Percentiles rank a stretch among this genome's conserved stretches.
Conservation (phyloP, 352 stramenopile genomes). For the Thraustochytrium striatum region DNA sequence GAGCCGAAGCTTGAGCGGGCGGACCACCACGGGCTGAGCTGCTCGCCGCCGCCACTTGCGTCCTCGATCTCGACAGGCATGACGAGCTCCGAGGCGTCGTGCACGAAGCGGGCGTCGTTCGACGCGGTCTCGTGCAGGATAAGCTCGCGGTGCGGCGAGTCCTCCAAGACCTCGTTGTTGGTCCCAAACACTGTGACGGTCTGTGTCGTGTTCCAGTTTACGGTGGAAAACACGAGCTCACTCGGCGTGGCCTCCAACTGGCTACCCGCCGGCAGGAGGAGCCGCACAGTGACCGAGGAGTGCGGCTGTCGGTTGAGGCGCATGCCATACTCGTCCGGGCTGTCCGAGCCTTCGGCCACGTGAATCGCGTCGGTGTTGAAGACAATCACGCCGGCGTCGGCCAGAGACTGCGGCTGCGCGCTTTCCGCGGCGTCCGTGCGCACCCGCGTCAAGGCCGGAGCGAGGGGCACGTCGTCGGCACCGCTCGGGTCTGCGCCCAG, state of each 20-base stretch:
- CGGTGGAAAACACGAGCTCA: conserved; percentile 14
- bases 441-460: neutral
- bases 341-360: conserved; percentile 7
- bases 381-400: neutral
- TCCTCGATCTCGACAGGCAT: neutral
- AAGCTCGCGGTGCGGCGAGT: conserved; percentile 26
- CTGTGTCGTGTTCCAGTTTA: conserved; percentile 45
- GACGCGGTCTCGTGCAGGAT: conserved; percentile 17
- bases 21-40: neutral
- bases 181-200: conserved; percentile 18
- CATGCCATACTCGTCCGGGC: conserved; percentile 11
- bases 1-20: conserved; percentile 14
- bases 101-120: neutral
- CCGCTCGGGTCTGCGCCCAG: neutral
- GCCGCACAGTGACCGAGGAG: neutral
- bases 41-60: neutral
- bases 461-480: neutral
- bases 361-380: neutral
- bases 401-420: neutral
- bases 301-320: conserved; percentile 18
- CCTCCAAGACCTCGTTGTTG: conserved; percentile 33
- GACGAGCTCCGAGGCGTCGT: conserved; percentile 6
- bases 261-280: conserved; percentile 11
- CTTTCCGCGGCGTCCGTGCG: neutral
- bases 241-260: conserved; percentile 17